Percentiles rank a stretch among this genome's conserved stretches.
phyloP scores from a whole-genome alignment of 495 filamentous ascomycete genomes.

The Paragyromitra xinjiangensis region DNA sequence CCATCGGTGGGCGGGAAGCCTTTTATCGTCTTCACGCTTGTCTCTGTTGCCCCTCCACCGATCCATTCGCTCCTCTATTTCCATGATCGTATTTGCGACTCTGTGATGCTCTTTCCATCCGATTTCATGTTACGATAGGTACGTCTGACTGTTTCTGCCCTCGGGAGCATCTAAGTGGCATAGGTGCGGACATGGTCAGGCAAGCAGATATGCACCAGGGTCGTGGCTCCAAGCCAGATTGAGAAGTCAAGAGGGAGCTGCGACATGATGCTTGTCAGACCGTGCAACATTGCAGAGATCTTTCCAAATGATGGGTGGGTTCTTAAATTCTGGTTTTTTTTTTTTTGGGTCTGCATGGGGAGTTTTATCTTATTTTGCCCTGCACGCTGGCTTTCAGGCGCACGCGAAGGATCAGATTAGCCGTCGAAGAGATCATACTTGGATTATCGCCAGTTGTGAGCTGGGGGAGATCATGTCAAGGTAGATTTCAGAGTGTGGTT shows the following conservation, averaged over 20 bases:
- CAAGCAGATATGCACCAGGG: conserved; percentile 54
- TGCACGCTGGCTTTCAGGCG: conserved; percentile 35
- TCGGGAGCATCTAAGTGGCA: conserved; percentile 54
- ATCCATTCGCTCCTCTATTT: conserved; percentile 26
- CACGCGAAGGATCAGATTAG: conserved; percentile 45
- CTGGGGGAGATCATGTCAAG: conserved; percentile 39
- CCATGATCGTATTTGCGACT: conserved; percentile 33
- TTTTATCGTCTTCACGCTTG: conserved; percentile 24
- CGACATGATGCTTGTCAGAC: conserved; percentile 51
- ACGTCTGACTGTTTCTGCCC: conserved; percentile 46
- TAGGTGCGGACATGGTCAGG: conserved; percentile 51
- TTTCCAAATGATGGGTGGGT: conserved; percentile 45
- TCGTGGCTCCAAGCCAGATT: conserved; percentile 55
- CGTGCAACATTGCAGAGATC: conserved; percentile 51
- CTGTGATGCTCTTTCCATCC: conserved; percentile 47
- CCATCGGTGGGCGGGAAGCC: conserved; percentile 26
- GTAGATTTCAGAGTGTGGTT: conserved; percentile 41
- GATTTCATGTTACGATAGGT: conserved; percentile 46
- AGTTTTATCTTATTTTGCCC: conserved; percentile 48
- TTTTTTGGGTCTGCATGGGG: conserved; percentile 29
- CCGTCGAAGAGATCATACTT: conserved; percentile 38
- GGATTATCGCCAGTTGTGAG: conserved; percentile 28
- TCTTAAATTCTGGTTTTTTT: conserved; percentile 18
- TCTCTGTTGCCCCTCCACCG: conserved; percentile 18
- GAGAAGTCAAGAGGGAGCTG: conserved; percentile 50